phyloP scores from a whole-genome alignment of 1,284 basidiomycete genomes.

The Microbotryomycetes sp. region DNA sequence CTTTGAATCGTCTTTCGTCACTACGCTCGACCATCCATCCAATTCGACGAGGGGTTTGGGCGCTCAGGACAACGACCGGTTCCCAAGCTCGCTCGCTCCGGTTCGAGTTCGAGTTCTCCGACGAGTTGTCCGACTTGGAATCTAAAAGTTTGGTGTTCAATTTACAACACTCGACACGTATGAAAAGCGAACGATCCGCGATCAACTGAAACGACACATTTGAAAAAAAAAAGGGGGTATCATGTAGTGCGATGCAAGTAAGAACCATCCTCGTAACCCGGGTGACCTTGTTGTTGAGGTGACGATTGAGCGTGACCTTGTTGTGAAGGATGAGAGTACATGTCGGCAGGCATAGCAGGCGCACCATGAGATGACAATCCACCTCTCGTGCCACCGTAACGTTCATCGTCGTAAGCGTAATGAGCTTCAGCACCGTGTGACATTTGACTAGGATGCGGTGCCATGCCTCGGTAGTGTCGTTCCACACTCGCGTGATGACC shows the following conservation, averaged over 20 bases:
- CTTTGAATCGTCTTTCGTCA: conserved; percentile 1
- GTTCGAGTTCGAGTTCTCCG: no score
- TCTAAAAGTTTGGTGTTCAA: no score
- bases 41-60: no score
- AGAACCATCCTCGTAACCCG: not conserved
- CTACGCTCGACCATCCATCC: not conserved
- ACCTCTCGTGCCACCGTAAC: not conserved
- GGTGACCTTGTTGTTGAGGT: not conserved
- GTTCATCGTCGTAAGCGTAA: not conserved
- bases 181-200: no score
- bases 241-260: conserved; percentile 2
- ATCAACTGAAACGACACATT: no score
- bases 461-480: not conserved
- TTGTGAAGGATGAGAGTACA: not conserved
- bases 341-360: not conserved
- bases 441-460: not conserved
- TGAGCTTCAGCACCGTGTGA: not conserved
- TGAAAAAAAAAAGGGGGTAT: no score
- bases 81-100: no score
- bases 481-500: not conserved
- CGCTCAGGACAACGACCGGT: no score
- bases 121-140: no score
- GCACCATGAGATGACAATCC: not conserved
- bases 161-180: no score
- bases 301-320: not conserved